Percentiles rank a stretch among this genome's conserved stretches.
Evolutionary conservation across 306 rosid genomes (phyloP).

Genomic region (Ormosia emarginata): DNA sequence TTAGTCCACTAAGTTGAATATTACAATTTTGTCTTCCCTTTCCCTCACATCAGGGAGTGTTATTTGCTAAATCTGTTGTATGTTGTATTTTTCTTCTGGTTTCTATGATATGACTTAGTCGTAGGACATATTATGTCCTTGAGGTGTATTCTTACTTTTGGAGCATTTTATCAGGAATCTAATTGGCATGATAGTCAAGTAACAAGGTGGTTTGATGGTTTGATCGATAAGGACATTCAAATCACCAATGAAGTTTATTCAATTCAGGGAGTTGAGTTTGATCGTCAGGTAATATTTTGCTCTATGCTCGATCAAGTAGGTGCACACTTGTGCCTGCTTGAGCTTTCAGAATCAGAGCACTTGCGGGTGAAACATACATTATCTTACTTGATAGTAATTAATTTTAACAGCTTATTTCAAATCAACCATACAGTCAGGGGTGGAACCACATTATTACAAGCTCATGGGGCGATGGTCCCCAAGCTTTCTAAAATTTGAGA

Average conservation of each 20-base stretch:
- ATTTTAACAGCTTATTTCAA: background rate
- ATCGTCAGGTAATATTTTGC: conserved; percentile 67
- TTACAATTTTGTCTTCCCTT: background rate
- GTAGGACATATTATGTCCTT: background rate
- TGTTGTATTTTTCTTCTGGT: background rate
- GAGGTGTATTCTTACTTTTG: conserved; percentile 13
- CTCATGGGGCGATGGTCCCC: background rate
- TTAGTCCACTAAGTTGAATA: background rate
- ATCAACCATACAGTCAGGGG: background rate
- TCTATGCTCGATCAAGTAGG: background rate
- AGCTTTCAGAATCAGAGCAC: background rate
- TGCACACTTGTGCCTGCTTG: background rate
- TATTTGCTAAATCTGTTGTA: background rate
- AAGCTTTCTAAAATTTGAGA: background rate
- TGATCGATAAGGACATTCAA: conserved; percentile 55
- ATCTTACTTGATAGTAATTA: background rate
- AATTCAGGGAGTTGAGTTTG: conserved; percentile 69
- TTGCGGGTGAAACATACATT: background rate
- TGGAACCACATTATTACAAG: background rate
- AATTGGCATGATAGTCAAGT: conserved; percentile 34
- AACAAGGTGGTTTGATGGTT: conserved; percentile 79
- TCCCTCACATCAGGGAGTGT: background rate
- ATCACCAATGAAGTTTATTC: conserved; percentile 87
- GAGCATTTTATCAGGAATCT: conserved; percentile 46
- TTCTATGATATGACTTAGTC: background rate